phyloP scores from a whole-genome alignment of 768 basidiomycete species.

The Boletus sensibilis region DNA sequence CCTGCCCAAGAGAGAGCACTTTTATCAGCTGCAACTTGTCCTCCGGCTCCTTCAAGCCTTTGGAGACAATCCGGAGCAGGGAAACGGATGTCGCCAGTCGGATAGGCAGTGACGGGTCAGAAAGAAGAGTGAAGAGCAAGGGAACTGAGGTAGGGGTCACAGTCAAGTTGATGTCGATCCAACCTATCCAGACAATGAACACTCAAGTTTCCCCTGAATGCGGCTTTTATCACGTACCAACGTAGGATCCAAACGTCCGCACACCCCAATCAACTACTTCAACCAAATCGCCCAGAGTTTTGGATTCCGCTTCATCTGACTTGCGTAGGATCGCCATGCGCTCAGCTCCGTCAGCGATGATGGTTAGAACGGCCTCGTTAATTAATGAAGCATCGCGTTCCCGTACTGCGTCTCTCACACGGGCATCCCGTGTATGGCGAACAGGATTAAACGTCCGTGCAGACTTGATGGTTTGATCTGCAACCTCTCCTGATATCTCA shows the following conservation, averaged over 20 bases:
- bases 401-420: conserved; percentile 86
- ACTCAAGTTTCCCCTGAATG: neutral
- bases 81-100: conserved; percentile 82
- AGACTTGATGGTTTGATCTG: conserved; percentile 89
- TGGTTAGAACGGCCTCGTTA: conserved; percentile 83
- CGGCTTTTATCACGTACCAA: conserved; percentile 59
- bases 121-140: conserved; percentile 79
- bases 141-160: conserved; percentile 88
- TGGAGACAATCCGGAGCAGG: conserved; percentile 79
- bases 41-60: conserved; percentile 87
- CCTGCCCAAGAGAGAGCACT: conserved; percentile 81
- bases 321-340: conserved; percentile 55
- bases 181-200: conserved; percentile 53
- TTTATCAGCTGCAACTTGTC: conserved; percentile 91
- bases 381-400: conserved; percentile 84
- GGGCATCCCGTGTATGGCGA: conserved; percentile 77
- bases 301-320: conserved; percentile 40
- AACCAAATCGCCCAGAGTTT: conserved; percentile 54
- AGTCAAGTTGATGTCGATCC: conserved; percentile 97
- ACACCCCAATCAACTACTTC: conserved; percentile 94
- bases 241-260: conserved; percentile 88
- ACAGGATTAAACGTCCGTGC: conserved; percentile 70
- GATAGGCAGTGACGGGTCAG: conserved; percentile 73
- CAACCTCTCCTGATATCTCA: conserved; percentile 97
- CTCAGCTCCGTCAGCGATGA: conserved; percentile 70